Base-by-base conservation (phyloP, 805 yeast genomes). In the Ogataea chonburiensis region DNA sequence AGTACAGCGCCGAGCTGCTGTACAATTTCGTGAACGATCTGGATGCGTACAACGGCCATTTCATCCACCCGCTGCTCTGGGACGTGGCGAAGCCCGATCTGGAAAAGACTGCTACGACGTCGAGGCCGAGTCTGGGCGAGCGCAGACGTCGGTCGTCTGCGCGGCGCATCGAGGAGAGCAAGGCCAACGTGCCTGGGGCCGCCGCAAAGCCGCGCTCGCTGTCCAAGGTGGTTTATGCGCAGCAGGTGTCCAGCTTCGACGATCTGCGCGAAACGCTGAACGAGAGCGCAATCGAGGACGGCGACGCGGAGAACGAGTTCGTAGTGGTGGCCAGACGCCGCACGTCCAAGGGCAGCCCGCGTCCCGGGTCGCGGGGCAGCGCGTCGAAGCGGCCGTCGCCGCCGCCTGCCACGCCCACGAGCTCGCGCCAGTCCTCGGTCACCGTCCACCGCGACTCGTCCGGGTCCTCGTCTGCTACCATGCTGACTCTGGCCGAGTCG, bases 31-130 rank as follows among this genome's bases (percentile, higher is more conserved):
- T 67, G 10, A 40, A 36, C 10, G 64, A 70, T 31, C 34, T 57
- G 5, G 50, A 56, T 3, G 49, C 37, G 2, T 73, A 66, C 48
- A 73, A 75, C 40, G 61, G 60, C 13, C 51, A 54, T 5, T 73
- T 71, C 39, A 57, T 74, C 40, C 63, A 58, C 46, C 63, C 59
- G 4, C 30, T 48, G 11, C 31, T 56, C 7, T 46, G 53, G 53
- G 55, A 60, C 7, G 42, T 50, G 7, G 50, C 57, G 18, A 63
- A 60, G 11, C 46, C 51, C 3, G 34, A 51, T 34, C 32, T 38
- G 21, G 44, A 37, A 18, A 45, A 46, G n/a, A 40, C 42, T 14
- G 13, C 31, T 1, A 9, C 19, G 16, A 13, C 25, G 5, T 7
- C 37, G 8, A 42, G 36, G 28, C 7, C 30, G 14, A 34, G 48